phyloP scores from a whole-genome alignment of 257 asterid genomes.

The Solanum megistacrolobum region DNA sequence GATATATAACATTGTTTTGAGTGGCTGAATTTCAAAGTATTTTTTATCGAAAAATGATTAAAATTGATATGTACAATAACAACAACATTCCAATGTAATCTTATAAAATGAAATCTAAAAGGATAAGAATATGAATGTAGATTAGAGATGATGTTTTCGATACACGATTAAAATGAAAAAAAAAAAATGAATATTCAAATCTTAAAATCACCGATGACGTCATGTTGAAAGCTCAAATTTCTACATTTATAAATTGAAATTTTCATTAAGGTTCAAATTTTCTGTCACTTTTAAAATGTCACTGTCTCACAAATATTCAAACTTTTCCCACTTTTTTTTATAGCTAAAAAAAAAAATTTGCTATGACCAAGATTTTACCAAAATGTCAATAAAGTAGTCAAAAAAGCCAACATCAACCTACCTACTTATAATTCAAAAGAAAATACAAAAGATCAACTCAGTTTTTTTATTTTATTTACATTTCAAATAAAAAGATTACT shows the following conservation, averaged over 20 bases:
- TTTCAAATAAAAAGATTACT: not conserved
- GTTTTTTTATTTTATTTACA: not conserved
- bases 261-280: not conserved
- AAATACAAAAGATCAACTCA: not conserved
- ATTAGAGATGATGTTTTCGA: not conserved
- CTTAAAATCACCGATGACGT: not conserved
- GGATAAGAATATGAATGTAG: not conserved
- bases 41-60: not conserved
- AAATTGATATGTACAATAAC: not conserved
- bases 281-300: not conserved
- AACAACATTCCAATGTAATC: not conserved
- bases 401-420: not conserved
- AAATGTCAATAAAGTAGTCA: not conserved
- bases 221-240: not conserved
- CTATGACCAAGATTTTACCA: not conserved
- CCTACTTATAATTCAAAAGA: not conserved
- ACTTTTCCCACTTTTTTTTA: not conserved
- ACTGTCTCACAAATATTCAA: not conserved
- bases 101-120: not conserved
- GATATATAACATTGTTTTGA: not conserved
- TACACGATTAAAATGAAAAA: too few species aligned
- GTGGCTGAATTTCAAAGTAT: not conserved
- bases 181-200: not conserved
- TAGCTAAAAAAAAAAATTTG: not conserved
- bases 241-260: not conserved